These are phyloP conservation scores for Hyparrhenia diplandra DNA, from an alignment of 176 grass and related monocot genomes.

Conservation along the genomic window DNA sequence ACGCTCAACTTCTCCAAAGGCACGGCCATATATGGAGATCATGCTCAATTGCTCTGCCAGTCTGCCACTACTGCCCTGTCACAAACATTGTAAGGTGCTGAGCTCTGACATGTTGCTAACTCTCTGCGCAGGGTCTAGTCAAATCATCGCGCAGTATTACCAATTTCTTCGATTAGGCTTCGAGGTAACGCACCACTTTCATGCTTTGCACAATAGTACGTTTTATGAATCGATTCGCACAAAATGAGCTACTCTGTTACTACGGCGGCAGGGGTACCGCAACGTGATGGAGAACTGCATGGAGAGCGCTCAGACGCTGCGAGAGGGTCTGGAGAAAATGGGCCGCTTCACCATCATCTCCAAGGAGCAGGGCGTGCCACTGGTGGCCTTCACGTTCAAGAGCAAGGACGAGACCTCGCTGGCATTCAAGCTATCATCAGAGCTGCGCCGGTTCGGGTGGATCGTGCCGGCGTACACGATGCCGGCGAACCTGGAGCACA, in stretches of 20 bases:
- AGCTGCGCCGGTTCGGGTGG: slow-evolving; percentile 65
- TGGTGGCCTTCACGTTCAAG: slow-evolving; percentile 87
- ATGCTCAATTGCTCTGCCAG: background rate
- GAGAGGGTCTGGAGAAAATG: slow-evolving; percentile 44
- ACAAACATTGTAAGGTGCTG: background rate
- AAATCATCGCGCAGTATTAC: slow-evolving; percentile 94
- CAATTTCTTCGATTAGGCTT: slow-evolving; percentile 79
- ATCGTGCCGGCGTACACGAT: slow-evolving; percentile 92
- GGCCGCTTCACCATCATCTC: slow-evolving; percentile 70
- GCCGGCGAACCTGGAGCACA: slow-evolving; percentile 67
- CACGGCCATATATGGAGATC: background rate
- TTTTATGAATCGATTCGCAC: background rate
- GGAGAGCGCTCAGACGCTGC: slow-evolving; percentile 60
- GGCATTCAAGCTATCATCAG: slow-evolving; percentile 53
- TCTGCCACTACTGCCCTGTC: no score
- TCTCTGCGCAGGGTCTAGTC: slow-evolving; percentile 55
- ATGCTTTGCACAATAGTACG: no score
- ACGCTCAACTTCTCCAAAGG: slow-evolving; percentile 99
- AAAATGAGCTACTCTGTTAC: background rate
- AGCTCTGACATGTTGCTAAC: background rate
- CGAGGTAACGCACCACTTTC: slow-evolving; percentile 41
- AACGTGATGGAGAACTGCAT: slow-evolving; percentile 91
- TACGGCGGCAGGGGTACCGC: slow-evolving; percentile 68
- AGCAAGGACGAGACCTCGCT: slow-evolving; percentile 18
- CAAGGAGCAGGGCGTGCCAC: slow-evolving; percentile 70